Conservation (phyloP, 169 alveolate genomes). For the Cryptosporidium andersoni region DNA sequence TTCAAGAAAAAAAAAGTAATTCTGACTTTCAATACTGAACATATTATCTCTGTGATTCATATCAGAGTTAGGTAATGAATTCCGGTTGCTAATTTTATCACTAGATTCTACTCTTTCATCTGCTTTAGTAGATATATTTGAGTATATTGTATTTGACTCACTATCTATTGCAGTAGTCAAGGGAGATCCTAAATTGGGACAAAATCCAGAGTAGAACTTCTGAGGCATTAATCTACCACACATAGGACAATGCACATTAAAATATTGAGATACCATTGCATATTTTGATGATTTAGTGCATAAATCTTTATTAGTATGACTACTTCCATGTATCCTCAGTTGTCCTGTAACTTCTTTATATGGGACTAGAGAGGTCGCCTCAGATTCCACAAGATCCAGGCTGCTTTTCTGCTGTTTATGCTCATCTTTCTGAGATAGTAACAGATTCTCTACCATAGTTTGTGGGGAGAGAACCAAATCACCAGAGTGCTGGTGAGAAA, state of each 20-base stretch:
- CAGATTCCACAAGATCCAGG: not conserved
- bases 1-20: conserved; percentile 58
- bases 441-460: conserved; percentile 51
- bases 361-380: conserved; percentile 40
- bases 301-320: not conserved
- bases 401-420: not conserved
- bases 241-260: conserved; percentile 66
- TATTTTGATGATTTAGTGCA: not conserved
- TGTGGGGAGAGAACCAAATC: conserved; percentile 36
- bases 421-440: conserved; percentile 1
- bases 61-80: not conserved
- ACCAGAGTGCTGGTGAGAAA: not conserved
- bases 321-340: not conserved
- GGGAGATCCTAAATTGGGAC: not conserved
- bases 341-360: not conserved
- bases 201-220: conserved; percentile 14
- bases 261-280: conserved; percentile 26
- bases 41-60: not conserved
- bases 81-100: not conserved
- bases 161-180: no score
- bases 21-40: conserved; percentile 41
- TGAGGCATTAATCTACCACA: conserved; percentile 67
- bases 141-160: no score
- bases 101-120: not conserved
- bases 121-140: no score